These are phyloP conservation scores for Xylariomycetidae sp. DNA, from an alignment of 2,329 filamentous ascomycete genomes.

Conservation along the genomic window DNA sequence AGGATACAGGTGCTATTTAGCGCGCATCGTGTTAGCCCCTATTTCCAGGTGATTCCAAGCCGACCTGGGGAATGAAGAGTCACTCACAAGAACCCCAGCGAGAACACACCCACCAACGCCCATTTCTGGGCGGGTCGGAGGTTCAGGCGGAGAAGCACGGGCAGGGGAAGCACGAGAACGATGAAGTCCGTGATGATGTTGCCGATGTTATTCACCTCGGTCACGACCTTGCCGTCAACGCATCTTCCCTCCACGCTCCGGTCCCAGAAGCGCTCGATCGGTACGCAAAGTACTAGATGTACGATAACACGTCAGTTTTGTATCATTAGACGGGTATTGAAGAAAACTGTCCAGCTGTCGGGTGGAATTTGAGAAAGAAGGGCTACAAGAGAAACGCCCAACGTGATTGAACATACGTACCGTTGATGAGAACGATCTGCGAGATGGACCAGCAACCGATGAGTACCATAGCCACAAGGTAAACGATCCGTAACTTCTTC, in stretches of 20 bases:
- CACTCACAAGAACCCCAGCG: conserved; percentile 3
- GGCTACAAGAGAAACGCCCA: too few relatives aligned
- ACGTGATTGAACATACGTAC: too few relatives aligned
- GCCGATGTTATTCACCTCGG: conserved; percentile 3
- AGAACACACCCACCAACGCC: conserved; percentile 4
- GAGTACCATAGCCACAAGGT: conserved; percentile 3
- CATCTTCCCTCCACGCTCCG: conserved; percentile 1
- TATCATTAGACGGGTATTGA: too few relatives aligned
- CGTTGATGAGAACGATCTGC: conserved; percentile 4
- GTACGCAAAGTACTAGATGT: conserved; percentile 1
- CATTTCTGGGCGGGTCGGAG: conserved; percentile 3
- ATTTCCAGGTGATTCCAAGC: not conserved
- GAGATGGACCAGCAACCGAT: conserved; percentile 2
- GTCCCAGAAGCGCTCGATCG: conserved; percentile 3
- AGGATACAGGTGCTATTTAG: conserved; percentile 4
- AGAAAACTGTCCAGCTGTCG: too few relatives aligned
- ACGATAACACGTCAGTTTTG: too few relatives aligned
- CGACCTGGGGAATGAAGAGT: not conserved
- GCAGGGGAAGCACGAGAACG: conserved; percentile 4
- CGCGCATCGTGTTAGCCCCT: not conserved
- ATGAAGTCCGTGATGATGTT: conserved; percentile 5
- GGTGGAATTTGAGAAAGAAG: too few relatives aligned
- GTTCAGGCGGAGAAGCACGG: conserved; percentile 2
- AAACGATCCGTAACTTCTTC: conserved; percentile 1
- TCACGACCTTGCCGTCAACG: not conserved